A percentile compares a stretch with the other conserved stretches of the same genome.
These are phyloP conservation scores for Sporothrix globosa DNA, from an alignment of 2,329 filamentous ascomycete genomes.

Conservation along the genomic window DNA sequence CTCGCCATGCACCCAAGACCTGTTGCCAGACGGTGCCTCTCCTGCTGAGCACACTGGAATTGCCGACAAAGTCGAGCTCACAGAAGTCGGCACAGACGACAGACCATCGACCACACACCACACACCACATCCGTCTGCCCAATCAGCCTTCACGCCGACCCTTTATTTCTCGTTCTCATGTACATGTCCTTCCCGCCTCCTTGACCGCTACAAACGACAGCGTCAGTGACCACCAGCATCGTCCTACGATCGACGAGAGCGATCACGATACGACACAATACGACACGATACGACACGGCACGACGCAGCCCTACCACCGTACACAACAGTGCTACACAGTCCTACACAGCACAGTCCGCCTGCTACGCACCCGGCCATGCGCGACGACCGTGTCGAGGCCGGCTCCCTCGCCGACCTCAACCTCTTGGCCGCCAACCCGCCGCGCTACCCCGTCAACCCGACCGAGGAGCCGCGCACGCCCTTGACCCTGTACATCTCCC, in stretches of 20 bases:
- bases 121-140: not conserved
- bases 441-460: conserved; percentile 79
- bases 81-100: no score
- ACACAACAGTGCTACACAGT: not conserved
- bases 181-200: not conserved
- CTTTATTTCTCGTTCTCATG: not conserved
- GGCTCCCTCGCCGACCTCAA: conserved; percentile 80
- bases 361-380: conserved; percentile 4
- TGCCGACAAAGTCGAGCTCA: no score
- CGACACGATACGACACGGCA: not conserved
- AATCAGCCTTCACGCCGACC: not conserved
- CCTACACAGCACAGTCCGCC: not conserved
- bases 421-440: conserved; percentile 80
- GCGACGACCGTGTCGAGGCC: conserved; percentile 65
- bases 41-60: no score
- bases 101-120: no score
- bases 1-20: no score
- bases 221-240: not conserved
- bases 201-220: not conserved
- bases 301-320: not conserved
- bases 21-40: no score
- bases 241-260: not conserved
- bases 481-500: conserved; percentile 84
- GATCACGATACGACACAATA: not conserved
- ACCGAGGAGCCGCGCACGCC: conserved; percentile 69